Base-by-base conservation (phyloP, 306 rosid genomes). In the Cajanus cajan region DNA sequence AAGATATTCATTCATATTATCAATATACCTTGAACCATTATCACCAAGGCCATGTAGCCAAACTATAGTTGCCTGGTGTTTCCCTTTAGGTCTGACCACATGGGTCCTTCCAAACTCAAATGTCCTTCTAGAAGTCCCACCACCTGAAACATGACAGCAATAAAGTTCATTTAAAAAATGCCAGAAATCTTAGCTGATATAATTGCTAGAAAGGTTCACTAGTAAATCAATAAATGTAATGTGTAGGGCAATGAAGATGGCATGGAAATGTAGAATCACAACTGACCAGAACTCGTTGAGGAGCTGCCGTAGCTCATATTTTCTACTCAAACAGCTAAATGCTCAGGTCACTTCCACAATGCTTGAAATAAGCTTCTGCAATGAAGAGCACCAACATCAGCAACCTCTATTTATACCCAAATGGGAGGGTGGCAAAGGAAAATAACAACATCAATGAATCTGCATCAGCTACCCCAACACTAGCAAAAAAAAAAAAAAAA, bases 11-110 rank as follows among this genome's bases (percentile, higher is more conserved):
- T 67, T 41, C 14, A 61, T 31, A 40, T 15, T 61, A 57, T 61
- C 47, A 75, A 41, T 12, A 43, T 85, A 94, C 98, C 97, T 94
- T 66, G 97, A 89, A 47, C 98, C 98, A 68, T 94, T 90, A 76
- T 94, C 98, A 63, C 98, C 97, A 77, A 90, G 86, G 84, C 97
- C 98, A 73, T 94, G 98, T 8, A 94, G 82, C 98, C 98, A 94
- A 85, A 94, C 96, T 80, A 94, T 90, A 65, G 98, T 94, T 15
- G 94, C 97, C 64, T 91, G 98, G 79, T 94, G 98, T 78, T 54
- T 86, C 80, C 91, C 98, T 90, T 80, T 93, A 21, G 98, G 97
- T 77, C 93, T 93, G 61, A 93, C 93, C 82, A 93, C 98, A 85
- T 93, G 89, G 8, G 98, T 93, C 91, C 97, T 88, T 74, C 98